A percentile compares a stretch with the other conserved stretches of the same genome.
Conservation (phyloP, 257 asterid species). For the Verbascum thapsus region DNA sequence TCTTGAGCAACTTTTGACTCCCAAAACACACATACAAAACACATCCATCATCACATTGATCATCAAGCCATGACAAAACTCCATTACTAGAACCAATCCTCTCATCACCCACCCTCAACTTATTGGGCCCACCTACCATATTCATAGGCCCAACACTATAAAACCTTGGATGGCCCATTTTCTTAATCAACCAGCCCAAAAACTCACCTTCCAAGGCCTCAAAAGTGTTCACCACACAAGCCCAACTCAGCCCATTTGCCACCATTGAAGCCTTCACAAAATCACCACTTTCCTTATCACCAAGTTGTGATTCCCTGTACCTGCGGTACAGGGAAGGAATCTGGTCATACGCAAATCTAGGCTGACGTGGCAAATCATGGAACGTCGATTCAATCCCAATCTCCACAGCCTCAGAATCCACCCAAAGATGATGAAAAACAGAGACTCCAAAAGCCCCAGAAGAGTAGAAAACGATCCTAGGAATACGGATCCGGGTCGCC, state of each 20-base stretch:
- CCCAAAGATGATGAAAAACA: slow-evolving; percentile 36
- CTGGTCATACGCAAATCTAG: slow-evolving; percentile 46
- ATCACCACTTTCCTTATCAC: slow-evolving; percentile 26
- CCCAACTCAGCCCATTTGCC: slow-evolving; percentile 60
- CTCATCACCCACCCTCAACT: slow-evolving; percentile 20
- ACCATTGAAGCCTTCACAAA: slow-evolving; percentile 38
- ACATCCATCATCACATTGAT: slow-evolving; percentile 44
- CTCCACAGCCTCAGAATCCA: slow-evolving; percentile 24
- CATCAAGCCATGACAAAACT: slow-evolving; percentile 54
- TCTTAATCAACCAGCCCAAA: slow-evolving; percentile 36
- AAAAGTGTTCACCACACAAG: slow-evolving; percentile 48
- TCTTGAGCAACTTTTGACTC: slow-evolving; percentile 57
- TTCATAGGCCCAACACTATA: slow-evolving; percentile 61
- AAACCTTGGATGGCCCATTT: slow-evolving; percentile 46
- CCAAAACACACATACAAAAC: slow-evolving; percentile 78
- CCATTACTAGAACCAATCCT: background rate
- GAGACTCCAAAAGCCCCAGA: slow-evolving; percentile 39
- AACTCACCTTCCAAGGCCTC: slow-evolving; percentile 55
- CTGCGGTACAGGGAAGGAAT: slow-evolving; percentile 52
- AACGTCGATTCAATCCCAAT: slow-evolving; percentile 31
- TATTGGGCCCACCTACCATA: slow-evolving; percentile 33
- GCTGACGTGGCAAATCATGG: slow-evolving; percentile 50
- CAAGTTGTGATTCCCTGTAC: slow-evolving; percentile 38
- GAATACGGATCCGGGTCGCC: slow-evolving; percentile 49
- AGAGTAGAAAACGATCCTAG: slow-evolving; percentile 51